A percentile compares a stretch with the other conserved stretches of the same genome.
Conservation (phyloP, 768 basidiomycete genomes). For the Lenzites betulinus region DNA sequence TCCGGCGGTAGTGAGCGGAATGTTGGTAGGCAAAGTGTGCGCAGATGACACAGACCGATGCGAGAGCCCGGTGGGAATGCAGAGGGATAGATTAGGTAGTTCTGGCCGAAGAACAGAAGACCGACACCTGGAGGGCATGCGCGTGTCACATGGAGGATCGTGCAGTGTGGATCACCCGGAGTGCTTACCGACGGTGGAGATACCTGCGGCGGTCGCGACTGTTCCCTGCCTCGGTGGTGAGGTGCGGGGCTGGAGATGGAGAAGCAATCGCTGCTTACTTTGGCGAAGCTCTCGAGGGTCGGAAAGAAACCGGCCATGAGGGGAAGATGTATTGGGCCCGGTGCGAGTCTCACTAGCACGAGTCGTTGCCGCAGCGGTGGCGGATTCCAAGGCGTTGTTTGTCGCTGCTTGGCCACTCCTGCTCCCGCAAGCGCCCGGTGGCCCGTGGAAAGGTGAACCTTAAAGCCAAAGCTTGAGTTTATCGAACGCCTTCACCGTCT, state of each 20-base stretch:
- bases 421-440: background rate
- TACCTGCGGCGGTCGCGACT: slow-evolving; percentile 39
- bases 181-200: slow-evolving; percentile 38
- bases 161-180: background rate
- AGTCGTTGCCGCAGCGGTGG: background rate
- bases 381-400: background rate
- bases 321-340: no score
- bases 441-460: slow-evolving; percentile 4
- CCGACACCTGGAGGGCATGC: slow-evolving; percentile 18
- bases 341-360: background rate
- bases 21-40: background rate
- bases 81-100: slow-evolving; percentile 88
- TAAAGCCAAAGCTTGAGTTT: slow-evolving; percentile 15
- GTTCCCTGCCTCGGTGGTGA: slow-evolving; percentile 32
- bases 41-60: slow-evolving; percentile 48
- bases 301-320: slow-evolving; percentile 44
- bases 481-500: background rate
- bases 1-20: background rate
- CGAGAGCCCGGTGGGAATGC: slow-evolving; percentile 80
- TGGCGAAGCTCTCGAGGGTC: slow-evolving; percentile 46
- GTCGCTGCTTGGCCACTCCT: slow-evolving; percentile 9
- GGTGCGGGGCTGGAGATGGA: background rate
- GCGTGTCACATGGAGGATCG: background rate
- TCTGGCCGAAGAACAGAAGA: slow-evolving; percentile 65
- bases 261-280: slow-evolving; percentile 33